Evolutionary conservation across 1,284 basidiomycete species (phyloP).

Genomic region (Melanopsichium pennsylvanicum): DNA sequence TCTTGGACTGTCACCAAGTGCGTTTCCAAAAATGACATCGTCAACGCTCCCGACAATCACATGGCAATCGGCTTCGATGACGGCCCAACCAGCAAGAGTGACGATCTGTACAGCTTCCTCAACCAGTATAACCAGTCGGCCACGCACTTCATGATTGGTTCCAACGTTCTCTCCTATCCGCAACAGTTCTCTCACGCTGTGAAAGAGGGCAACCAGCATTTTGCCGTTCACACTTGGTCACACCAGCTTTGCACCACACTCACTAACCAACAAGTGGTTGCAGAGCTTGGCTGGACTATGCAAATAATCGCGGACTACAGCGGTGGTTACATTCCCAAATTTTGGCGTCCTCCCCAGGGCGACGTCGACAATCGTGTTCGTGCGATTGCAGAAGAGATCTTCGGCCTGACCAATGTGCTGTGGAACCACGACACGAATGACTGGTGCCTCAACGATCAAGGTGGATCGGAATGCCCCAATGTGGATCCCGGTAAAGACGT

Average conservation of each 20-base stretch:
- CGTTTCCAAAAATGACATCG: conserved; percentile 72
- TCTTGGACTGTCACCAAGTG: conserved; percentile 69
- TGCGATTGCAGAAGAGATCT: conserved; percentile 58
- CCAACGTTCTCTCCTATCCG: conserved; percentile 81
- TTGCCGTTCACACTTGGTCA: conserved; percentile 69
- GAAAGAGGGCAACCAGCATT: conserved; percentile 74
- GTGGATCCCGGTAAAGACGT: conserved; percentile 31
- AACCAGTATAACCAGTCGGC: conserved; percentile 74
- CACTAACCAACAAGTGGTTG: conserved; percentile 87
- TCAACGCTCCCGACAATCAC: conserved; percentile 70
- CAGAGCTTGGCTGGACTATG: conserved; percentile 90
- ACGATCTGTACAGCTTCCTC: conserved; percentile 74
- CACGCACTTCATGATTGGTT: conserved; percentile 93
- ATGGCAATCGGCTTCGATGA: conserved; percentile 71
- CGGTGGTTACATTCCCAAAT: conserved; percentile 63
- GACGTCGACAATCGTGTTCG: conserved; percentile 65
- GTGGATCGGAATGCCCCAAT: conserved; percentile 37
- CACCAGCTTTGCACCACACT: conserved; percentile 75
- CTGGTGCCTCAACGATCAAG: conserved; percentile 60
- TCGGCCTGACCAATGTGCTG: conserved; percentile 63
- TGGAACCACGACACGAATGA: conserved; percentile 62
- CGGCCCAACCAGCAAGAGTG: conserved; percentile 82
- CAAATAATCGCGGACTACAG: conserved; percentile 74
- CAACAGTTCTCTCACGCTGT: conserved; percentile 77
- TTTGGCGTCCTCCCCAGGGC: conserved; percentile 67